Evolutionary conservation across 371 early-diverging fungal genomes (phyloP), one percentile per base, ranked within the genome.

Genomic region (Mucor ambiguus): DNA sequence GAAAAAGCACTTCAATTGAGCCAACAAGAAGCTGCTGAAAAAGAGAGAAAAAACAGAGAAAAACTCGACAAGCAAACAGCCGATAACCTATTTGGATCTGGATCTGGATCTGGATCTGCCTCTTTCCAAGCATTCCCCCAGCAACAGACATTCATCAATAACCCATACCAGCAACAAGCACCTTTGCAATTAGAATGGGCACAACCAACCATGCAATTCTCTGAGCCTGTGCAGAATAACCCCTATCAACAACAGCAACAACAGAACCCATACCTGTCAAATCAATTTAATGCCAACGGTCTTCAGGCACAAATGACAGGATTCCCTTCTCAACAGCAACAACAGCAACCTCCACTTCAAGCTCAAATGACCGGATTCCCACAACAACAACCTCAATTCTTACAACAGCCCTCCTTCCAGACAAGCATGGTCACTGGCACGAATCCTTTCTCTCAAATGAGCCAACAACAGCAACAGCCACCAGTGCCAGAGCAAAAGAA

Each of bases 1-100:
- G 71, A 70, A 59, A 78, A 77, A 41, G 83, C 83, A 3, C 66
- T 82, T 12, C 70, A 73, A 20, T 63, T 82, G 24, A 82, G 83
- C 49, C 74, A 78, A 60, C 71, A 76, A 67, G 82, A 81, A 55
- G 76, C 74, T 11, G 37, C 62, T n/a, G 80, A 80, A 29, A 72
- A 74, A 41, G 80, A 79, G 64, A 67, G 60, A 49, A 72, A 73
- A 55, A 66, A 77, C 38, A 65, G 58, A 38, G 76, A 76, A 44
- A 63, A 63, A 35, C 64, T 76, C 12, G 72, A 82, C 59, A 64
- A 65, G 29, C 66, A 74, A 60, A 85, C 88, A 49, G 78, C 81
- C 58, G 54, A 48, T n/a, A 70, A 58, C 37, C 33, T 48, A 24
- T 70, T 59, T 46, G 57, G 59, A 24, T 12, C 30, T 22, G 24